Conservation (phyloP, 1,284 basidiomycete genomes). For the Singerocomus inundabilis region DNA sequence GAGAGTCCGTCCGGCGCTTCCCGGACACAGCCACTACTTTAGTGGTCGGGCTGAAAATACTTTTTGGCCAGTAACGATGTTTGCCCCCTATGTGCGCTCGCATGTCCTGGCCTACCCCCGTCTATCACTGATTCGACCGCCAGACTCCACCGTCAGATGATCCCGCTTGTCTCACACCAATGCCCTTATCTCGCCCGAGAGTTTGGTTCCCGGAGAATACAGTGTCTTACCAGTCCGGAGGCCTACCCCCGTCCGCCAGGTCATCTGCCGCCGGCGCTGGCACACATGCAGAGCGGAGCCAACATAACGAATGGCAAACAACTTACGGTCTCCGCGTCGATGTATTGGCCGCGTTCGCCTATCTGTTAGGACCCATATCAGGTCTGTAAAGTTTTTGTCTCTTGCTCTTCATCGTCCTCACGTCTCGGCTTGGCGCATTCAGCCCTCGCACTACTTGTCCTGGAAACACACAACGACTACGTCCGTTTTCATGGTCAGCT, state of each 20-base stretch:
- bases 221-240: conserved; percentile 70
- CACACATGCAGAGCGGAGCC: conserved; percentile 42
- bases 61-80: no score
- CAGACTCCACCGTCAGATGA: conserved; percentile 65
- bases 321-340: conserved; percentile 68
- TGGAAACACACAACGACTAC: conserved; percentile 79
- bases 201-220: conserved; percentile 55
- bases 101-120: conserved; percentile 39
- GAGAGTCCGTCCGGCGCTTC: conserved; percentile 26
- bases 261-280: conserved; percentile 42
- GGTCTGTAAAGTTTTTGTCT: conserved; percentile 43
- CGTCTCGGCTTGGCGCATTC: not conserved
- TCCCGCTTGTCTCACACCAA: conserved; percentile 19
- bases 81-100: conserved; percentile 25
- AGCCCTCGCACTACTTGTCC: conserved; percentile 69
- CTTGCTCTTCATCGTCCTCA: conserved; percentile 5
- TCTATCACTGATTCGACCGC: conserved; percentile 8
- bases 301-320: conserved; percentile 70
- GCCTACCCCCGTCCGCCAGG: conserved; percentile 53
- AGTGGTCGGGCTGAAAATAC: no score
- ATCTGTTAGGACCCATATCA: conserved; percentile 71
- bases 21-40: conserved; percentile 28
- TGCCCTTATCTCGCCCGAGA: conserved; percentile 40
- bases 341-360: conserved; percentile 64
- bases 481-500: conserved; percentile 74